Base-by-base conservation (phyloP, 768 basidiomycete species). In the Melanogaster broomeanus region DNA sequence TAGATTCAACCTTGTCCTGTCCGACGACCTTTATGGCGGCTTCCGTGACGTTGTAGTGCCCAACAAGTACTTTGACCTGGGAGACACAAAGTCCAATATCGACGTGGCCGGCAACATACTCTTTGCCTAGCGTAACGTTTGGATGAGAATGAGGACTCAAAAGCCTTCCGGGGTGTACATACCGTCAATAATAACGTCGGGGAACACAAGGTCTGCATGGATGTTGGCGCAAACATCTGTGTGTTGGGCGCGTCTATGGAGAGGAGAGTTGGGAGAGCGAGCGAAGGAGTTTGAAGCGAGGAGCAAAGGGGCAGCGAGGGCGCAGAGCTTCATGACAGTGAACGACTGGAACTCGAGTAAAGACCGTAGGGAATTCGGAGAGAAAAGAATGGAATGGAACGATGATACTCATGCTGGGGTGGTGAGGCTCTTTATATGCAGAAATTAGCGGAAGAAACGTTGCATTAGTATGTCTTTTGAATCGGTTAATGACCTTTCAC, bases 71-170 rank as follows among this genome's bases (percentile, higher is more conserved):
- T 3, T 49, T 42, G 15, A 72, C 56, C 31, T 61, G 57, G 3
- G 72, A 66, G 25, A 63, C 19, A 22, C 72, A 73, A 18, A 71
- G 42, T 38, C 62, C 64, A 13, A 63, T 19, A 22, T 66, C 52
- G 48, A 74, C 53, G 39, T 40, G 64, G 34, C 70, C 68, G 21
- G 62, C 61, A 18, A 54, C 25, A 25, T 60, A 55, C 2, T 53
- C n/a, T 12, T 56, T 59, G 27, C 59, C 66, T 68, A 18, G 30
- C 13, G 19, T 10, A 38, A 19, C 10, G 16, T 34, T 41, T 4
- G 15, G 6, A 13, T 39, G 31, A 31, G 12, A 13, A 3, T 8
- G 1, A 5, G 7, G 28, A 12, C 4, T 24, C 12, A 11, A 28
- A 8, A n/a, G 19, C 3, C 16, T 8, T 16, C 7, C 9, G 24